A percentile compares a stretch with the other conserved stretches of the same genome.
These are phyloP conservation scores for Aureobasidium uvarum DNA, from an alignment of 2,329 filamentous ascomycete species.

Conservation along the genomic window DNA sequence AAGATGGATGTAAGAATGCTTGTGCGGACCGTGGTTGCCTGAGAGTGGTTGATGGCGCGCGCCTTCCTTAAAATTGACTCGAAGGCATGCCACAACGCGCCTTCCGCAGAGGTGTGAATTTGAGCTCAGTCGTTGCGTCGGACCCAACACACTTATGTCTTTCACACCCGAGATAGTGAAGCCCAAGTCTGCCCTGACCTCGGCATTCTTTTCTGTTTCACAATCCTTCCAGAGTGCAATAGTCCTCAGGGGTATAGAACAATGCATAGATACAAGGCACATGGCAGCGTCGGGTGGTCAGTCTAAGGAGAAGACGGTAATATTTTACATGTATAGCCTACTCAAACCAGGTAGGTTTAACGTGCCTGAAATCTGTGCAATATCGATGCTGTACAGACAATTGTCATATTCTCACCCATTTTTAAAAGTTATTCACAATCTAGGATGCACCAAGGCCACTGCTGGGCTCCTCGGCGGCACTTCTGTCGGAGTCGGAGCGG, in stretches of 20 bases:
- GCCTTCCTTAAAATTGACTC: background rate
- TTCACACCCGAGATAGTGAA: background rate
- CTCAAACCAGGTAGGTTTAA: background rate
- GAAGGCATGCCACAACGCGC: background rate
- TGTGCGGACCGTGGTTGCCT: background rate
- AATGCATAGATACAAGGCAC: background rate
- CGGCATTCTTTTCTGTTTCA: background rate
- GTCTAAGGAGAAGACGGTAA: background rate
- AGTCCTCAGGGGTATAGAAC: background rate
- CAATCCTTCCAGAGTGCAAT: background rate
- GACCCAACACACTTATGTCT: background rate
- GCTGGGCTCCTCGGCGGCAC: slow-evolving; percentile 34
- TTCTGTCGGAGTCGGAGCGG: slow-evolving; percentile 30
- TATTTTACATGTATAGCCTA: slow-evolving; percentile 7
- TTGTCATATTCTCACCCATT: background rate
- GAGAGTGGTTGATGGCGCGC: background rate
- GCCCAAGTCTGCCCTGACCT: background rate
- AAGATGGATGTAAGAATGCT: background rate
- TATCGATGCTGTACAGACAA: background rate
- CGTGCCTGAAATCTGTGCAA: background rate
- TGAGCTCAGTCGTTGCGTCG: background rate
- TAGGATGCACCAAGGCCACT: slow-evolving; percentile 36
- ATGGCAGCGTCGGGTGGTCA: background rate
- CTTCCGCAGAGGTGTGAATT: background rate
- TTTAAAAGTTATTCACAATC: background rate